These are phyloP conservation scores for Sarocladium brachiariae DNA, from an alignment of 2,329 filamentous ascomycete species.

Conservation along the genomic window DNA sequence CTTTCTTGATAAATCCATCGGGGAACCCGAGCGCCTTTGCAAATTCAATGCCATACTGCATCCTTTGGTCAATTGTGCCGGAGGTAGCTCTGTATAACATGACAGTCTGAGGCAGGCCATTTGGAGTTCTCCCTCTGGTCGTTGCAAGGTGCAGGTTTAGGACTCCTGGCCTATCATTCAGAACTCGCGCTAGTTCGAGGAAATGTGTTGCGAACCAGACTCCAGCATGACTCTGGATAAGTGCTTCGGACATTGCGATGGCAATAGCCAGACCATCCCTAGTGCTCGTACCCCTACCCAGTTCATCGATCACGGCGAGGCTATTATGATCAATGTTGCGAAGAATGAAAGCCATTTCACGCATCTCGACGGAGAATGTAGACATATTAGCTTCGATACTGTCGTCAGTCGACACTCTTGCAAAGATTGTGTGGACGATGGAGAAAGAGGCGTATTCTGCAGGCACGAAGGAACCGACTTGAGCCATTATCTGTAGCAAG, in stretches of 20 bases:
- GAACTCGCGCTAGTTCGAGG: slow-evolving; percentile 67
- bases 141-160: slow-evolving; percentile 76
- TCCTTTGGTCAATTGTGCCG: slow-evolving; percentile 59
- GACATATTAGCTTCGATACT: slow-evolving; percentile 86
- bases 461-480: slow-evolving; percentile 86
- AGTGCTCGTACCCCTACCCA: slow-evolving; percentile 85
- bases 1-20: slow-evolving; percentile 56
- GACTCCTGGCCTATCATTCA: slow-evolving; percentile 70
- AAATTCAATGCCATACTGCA: slow-evolving; percentile 76
- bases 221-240: slow-evolving; percentile 70
- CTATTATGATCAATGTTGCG: slow-evolving; percentile 71
- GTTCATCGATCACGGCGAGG: slow-evolving; percentile 81
- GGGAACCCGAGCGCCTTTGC: slow-evolving; percentile 72
- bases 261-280: slow-evolving; percentile 85
- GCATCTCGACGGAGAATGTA: slow-evolving; percentile 91
- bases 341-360: slow-evolving; percentile 89
- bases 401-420: slow-evolving; percentile 80
- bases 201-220: slow-evolving; percentile 97
- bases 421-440: slow-evolving; percentile 77
- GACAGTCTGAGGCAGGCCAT: slow-evolving; percentile 55
- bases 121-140: slow-evolving; percentile 45
- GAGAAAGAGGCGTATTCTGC: slow-evolving; percentile 77
- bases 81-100: slow-evolving; percentile 83
- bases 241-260: slow-evolving; percentile 79
- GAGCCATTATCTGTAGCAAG: slow-evolving; percentile 84